These are phyloP conservation scores for Thecamonas trahens DNA, from an alignment of 78 protist species.

Conservation along the genomic window DNA sequence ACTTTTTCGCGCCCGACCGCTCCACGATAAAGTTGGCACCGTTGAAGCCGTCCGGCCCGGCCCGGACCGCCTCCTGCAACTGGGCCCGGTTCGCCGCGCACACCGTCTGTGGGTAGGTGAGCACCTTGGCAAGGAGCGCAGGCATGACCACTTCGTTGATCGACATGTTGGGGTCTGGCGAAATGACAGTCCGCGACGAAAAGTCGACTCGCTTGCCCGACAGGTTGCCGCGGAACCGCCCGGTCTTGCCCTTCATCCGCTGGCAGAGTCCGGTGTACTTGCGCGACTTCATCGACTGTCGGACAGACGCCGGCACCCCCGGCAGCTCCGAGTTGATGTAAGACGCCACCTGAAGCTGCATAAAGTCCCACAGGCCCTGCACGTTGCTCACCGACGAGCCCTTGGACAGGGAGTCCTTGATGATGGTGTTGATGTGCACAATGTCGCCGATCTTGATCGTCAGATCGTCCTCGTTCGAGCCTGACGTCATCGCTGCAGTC, in stretches of 20 bases:
- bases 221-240: constrained; percentile 94
- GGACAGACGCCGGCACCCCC: constrained; percentile 36
- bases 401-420: constrained; percentile 19
- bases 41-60: constrained; percentile 75
- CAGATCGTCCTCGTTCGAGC: constrained; percentile 95
- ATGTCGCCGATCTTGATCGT: constrained; percentile 80
- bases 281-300: not conserved
- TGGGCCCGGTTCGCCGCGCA: constrained; percentile 45
- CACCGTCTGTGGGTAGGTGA: constrained; percentile 96
- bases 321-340: constrained; percentile 66
- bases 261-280: constrained; percentile 67
- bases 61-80: constrained; percentile 45
- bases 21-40: constrained; percentile 78
- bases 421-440: constrained; percentile 51
- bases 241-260: constrained; percentile 97
- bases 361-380: constrained; percentile 66
- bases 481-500: not conserved
- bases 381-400: not conserved
- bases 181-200: constrained; percentile 97
- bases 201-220: constrained; percentile 99
- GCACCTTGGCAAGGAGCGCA: constrained; percentile 62
- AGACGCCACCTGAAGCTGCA: constrained; percentile 66
- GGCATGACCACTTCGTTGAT: constrained; percentile 84
- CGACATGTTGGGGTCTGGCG: constrained; percentile 97
- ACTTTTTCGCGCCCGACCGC: constrained; percentile 36